phyloP scores from a whole-genome alignment of 2,329 filamentous ascomycete genomes.

The Thelonectria rubi region DNA sequence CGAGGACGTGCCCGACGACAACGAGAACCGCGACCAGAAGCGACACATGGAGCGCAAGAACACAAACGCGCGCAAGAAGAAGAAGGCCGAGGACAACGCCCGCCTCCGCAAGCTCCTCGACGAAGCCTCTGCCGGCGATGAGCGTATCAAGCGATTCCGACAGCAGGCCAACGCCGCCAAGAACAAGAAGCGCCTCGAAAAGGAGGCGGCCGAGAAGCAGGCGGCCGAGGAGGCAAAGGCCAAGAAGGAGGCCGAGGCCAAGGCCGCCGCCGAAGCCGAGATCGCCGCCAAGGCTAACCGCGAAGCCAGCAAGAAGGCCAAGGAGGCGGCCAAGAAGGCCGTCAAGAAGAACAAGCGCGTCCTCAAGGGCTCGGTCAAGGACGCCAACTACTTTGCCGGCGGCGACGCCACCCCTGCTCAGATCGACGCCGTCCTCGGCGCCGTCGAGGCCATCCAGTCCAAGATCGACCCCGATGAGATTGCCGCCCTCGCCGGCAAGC shows the following conservation, averaged over 20 bases:
- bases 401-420: constrained; percentile 77
- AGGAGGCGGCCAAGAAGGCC: constrained; percentile 98
- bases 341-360: constrained; percentile 99
- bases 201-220: constrained; percentile 90
- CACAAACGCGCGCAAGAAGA: constrained; percentile 96
- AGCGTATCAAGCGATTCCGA: constrained; percentile 97
- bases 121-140: constrained; percentile 82
- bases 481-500: constrained; percentile 80
- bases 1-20: constrained; percentile 98
- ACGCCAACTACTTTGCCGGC: constrained; percentile 93
- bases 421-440: constrained; percentile 83
- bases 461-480: constrained; percentile 94
- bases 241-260: constrained; percentile 84
- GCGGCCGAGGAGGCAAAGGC: constrained; percentile 84
- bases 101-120: constrained; percentile 92
- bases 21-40: constrained; percentile 99
- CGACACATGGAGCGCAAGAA: constrained; percentile 99
- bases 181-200: constrained; percentile 92
- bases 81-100: constrained; percentile 96
- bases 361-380: constrained; percentile 91
- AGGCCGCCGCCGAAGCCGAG: constrained; percentile 83
- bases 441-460: constrained; percentile 85
- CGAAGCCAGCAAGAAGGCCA: constrained; percentile 90
- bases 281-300: constrained; percentile 85
- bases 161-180: constrained; percentile 91